A percentile compares a stretch with the other conserved stretches of the same genome.
These are phyloP conservation scores for Euphorbia schlechtendalii DNA, from an alignment of 441 rosid genomes.

Conservation along the genomic window DNA sequence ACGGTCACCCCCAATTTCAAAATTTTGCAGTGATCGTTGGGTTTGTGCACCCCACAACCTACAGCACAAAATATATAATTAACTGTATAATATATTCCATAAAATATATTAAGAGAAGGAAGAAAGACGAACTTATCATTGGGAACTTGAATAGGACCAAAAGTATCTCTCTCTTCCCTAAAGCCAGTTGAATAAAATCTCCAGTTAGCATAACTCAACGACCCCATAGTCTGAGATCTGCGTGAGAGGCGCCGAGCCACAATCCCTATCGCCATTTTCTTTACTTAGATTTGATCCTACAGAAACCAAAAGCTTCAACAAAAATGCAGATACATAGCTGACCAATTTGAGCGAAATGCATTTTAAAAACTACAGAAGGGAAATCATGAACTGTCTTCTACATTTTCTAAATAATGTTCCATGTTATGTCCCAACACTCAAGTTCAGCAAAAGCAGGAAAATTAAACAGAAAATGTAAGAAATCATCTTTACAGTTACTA, in stretches of 20 bases:
- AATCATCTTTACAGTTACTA: too few species aligned
- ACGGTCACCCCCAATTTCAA: slow-evolving; percentile 85
- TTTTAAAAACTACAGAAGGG: too few species aligned
- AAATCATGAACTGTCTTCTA: too few species aligned
- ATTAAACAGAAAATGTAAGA: too few species aligned
- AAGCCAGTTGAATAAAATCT: slow-evolving; percentile 56
- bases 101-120: background rate
- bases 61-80: slow-evolving; percentile 3
- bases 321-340: background rate
- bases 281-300: slow-evolving; percentile 17
- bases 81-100: background rate
- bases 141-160: slow-evolving; percentile 89
- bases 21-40: slow-evolving; percentile 87
- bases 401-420: too few species aligned
- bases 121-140: slow-evolving; percentile 54
- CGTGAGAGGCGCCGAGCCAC: slow-evolving; percentile 48
- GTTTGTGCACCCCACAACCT: slow-evolving; percentile 98
- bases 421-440: too few species aligned
- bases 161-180: slow-evolving; percentile 87
- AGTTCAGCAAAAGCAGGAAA: too few species aligned
- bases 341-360: background rate
- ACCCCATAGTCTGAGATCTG: slow-evolving; percentile 25
- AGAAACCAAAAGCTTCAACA: background rate
- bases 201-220: slow-evolving; percentile 42
- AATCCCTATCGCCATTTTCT: slow-evolving; percentile 44